These are phyloP conservation scores for Lichtheimia ornata DNA, from an alignment of 371 early-diverging fungal genomes.

Conservation along the genomic window DNA sequence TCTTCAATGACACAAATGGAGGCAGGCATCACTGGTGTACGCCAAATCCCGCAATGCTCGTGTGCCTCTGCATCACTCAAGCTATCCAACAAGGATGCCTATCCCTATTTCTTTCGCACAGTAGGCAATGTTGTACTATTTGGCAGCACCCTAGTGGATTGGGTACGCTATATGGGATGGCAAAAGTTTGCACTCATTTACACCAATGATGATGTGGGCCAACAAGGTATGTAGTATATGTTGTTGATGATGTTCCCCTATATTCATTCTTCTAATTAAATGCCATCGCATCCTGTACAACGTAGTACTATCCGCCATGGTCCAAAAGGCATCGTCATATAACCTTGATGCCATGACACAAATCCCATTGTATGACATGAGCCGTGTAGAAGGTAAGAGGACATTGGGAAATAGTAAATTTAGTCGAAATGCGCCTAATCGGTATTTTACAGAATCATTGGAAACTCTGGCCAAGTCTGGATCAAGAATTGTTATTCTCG, in stretches of 20 bases:
- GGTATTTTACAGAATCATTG: constrained; percentile 23
- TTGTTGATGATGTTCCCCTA: not conserved
- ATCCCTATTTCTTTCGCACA: constrained; percentile 48
- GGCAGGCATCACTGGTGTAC: constrained; percentile 37
- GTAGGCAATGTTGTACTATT: constrained; percentile 28
- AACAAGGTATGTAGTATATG: constrained; percentile 37
- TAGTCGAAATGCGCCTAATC: not conserved
- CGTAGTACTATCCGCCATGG: constrained; percentile 23
- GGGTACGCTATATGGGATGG: constrained; percentile 43
- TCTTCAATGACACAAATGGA: constrained; percentile 32
- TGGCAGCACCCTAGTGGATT: constrained; percentile 32
- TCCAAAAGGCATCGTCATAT: constrained; percentile 17
- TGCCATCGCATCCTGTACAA: not conserved
- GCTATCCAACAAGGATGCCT: constrained; percentile 31
- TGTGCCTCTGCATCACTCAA: constrained; percentile 29
- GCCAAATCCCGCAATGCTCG: constrained; percentile 44
- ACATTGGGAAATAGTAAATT: not conserved
- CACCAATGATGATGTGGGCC: constrained; percentile 39
- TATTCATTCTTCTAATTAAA: not conserved
- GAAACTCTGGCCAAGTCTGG: constrained; percentile 24
- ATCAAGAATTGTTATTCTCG: constrained; percentile 34
- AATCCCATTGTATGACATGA: constrained; percentile 32
- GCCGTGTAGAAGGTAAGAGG: constrained; percentile 12
- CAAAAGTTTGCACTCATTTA: constrained; percentile 36
- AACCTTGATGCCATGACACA: constrained; percentile 24